Percentiles rank a stretch among this genome's conserved stretches.
Evolutionary conservation across 192 early-diverging fungal genomes (phyloP).

Genomic region (Coemansia sp.): DNA sequence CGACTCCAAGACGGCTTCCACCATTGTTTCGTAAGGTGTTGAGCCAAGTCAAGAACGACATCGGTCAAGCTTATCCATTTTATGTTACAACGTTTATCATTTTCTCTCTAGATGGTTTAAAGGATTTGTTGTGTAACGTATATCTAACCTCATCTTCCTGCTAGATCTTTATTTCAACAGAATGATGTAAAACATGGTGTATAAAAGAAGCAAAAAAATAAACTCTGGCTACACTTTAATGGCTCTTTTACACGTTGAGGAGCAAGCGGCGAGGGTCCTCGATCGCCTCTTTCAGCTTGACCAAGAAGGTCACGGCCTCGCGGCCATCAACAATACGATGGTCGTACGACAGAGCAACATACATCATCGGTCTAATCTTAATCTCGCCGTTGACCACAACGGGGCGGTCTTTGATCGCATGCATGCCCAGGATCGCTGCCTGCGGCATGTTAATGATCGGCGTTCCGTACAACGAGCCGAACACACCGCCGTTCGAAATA

Average conservation of each 20-base stretch:
- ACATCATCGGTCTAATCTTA: constrained; percentile 94
- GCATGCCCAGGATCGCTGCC: constrained; percentile 97
- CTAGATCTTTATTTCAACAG: background rate
- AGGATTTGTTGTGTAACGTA: too few relatives aligned
- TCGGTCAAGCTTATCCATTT: too few relatives aligned
- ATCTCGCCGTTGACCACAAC: constrained; percentile 92
- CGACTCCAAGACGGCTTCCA: constrained; percentile 73
- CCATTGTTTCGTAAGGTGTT: constrained; percentile 72
- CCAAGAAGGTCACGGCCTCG: constrained; percentile 98
- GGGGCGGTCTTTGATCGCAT: constrained; percentile 95
- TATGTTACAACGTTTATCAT: too few relatives aligned
- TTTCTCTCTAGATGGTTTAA: too few relatives aligned
- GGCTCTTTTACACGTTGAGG: constrained; percentile 69
- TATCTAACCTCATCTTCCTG: too few relatives aligned
- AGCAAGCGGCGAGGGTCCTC: constrained; percentile 95
- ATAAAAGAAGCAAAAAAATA: background rate
- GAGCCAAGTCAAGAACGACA: too few relatives aligned
- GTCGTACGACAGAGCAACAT: constrained; percentile 97
- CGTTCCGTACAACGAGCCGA: constrained; percentile 95
- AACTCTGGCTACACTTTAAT: background rate
- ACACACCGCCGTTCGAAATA: constrained; percentile 98
- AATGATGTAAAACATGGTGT: background rate
- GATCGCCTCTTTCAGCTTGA: constrained; percentile 93
- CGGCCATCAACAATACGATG: constrained; percentile 98
- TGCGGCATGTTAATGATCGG: constrained; percentile 99